Evolutionary conservation across 106 monocot genomes (phyloP).

Genomic region (Vanilla planifolia): DNA sequence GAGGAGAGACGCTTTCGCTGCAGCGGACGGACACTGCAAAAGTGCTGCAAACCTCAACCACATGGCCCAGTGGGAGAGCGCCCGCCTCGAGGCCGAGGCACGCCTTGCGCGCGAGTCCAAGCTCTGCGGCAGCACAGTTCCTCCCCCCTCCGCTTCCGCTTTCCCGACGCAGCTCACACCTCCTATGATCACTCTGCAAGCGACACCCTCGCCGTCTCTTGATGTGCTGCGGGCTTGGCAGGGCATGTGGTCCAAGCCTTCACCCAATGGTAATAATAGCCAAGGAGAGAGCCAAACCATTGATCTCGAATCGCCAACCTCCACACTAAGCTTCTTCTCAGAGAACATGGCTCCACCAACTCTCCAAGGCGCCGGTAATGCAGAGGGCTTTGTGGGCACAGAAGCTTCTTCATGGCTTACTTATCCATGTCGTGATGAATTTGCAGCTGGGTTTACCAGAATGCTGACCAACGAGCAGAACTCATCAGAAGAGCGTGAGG

Average conservation of each 20-base stretch:
- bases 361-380: background rate
- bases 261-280: background rate
- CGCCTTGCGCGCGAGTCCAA: constrained; percentile 56
- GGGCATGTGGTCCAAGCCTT: constrained; percentile 4
- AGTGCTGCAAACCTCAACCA: constrained; percentile 67
- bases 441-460: background rate
- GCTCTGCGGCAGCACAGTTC: constrained; percentile 17
- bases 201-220: constrained; percentile 5
- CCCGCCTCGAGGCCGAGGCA: constrained; percentile 73
- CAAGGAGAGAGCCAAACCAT: constrained; percentile 4
- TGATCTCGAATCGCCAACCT: constrained; percentile 56
- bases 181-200: background rate
- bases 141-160: background rate
- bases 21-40: constrained; percentile 16
- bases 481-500: no score
- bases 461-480: background rate
- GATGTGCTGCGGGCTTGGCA: constrained; percentile 33
- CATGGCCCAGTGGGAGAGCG: constrained; percentile 93
- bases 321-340: constrained; percentile 46
- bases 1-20: constrained; percentile 23
- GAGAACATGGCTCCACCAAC: background rate
- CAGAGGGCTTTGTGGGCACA: background rate
- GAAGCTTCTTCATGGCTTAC: constrained; percentile 7
- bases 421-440: background rate
- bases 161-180: no score